Conservation (phyloP, 495 filamentous ascomycete genomes). For the Hypoxylon rickii region DNA sequence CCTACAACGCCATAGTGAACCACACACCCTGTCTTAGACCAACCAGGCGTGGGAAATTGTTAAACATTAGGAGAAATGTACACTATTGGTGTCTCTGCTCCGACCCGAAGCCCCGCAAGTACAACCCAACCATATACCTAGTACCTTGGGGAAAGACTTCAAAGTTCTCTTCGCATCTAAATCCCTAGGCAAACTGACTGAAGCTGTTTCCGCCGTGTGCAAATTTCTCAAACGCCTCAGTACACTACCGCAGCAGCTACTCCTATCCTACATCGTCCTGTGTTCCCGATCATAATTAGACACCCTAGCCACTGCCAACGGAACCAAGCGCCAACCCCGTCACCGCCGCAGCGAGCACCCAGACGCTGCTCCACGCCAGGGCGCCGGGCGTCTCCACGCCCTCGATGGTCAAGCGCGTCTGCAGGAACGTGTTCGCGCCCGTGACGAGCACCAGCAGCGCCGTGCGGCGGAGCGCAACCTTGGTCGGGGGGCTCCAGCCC, state of each 20-base stretch:
- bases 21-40: no score
- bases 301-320: slow-evolving; percentile 53
- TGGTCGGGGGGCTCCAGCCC: slow-evolving; percentile 64
- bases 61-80: no score
- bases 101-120: no score
- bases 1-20: no score
- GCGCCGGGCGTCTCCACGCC: slow-evolving; percentile 71
- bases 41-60: no score
- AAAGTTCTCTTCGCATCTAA: no score
- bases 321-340: slow-evolving; percentile 61
- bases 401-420: slow-evolving; percentile 63
- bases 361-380: slow-evolving; percentile 69
- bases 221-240: no score
- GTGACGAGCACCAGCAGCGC: slow-evolving; percentile 60
- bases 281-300: slow-evolving; percentile 52
- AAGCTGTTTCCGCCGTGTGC: no score
- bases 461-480: slow-evolving; percentile 68
- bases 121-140: no score
- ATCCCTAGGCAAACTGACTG: no score
- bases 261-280: slow-evolving; percentile 18
- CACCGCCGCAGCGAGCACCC: slow-evolving; percentile 63
- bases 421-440: slow-evolving; percentile 66
- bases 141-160: no score
- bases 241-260: background rate
- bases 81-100: no score